Evolutionary conservation across 805 yeast species (phyloP).

Genomic region (Citeromyces nyonsensis): DNA sequence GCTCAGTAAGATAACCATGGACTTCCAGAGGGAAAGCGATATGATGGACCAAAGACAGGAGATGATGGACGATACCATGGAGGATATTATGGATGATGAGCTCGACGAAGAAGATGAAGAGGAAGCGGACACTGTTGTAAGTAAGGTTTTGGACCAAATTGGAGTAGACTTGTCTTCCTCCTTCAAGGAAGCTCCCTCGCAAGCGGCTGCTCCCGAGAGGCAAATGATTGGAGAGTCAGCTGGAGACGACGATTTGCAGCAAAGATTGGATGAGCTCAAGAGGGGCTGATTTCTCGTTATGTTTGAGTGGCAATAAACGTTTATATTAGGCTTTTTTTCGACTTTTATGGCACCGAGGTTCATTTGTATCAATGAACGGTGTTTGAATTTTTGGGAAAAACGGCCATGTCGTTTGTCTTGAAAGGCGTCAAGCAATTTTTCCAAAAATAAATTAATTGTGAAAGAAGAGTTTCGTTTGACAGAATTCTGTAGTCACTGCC

Average conservation of each 20-base stretch:
- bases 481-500: too few relatives aligned
- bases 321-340: too few relatives aligned
- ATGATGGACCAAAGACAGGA: constrained; percentile 98
- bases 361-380: too few relatives aligned
- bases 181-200: constrained; percentile 26
- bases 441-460: too few relatives aligned
- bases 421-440: too few relatives aligned
- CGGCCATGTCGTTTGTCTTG: too few relatives aligned
- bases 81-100: constrained; percentile 89
- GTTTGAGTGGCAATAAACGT: background rate
- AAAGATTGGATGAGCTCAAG: constrained; percentile 72
- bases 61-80: constrained; percentile 96
- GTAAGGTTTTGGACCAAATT: constrained; percentile 87
- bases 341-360: too few relatives aligned
- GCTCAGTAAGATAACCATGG: constrained; percentile 80
- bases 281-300: constrained; percentile 13
- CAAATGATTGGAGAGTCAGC: constrained; percentile 15
- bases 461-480: too few relatives aligned
- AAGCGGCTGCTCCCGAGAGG: constrained; percentile 22
- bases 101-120: constrained; percentile 68
- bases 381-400: too few relatives aligned
- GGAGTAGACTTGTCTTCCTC: constrained; percentile 66
- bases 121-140: constrained; percentile 82
- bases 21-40: constrained; percentile 87
- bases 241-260: constrained; percentile 78